A percentile compares a stretch with the other conserved stretches of the same genome.
Evolutionary conservation across 768 basidiomycete species (phyloP).

Genomic region (Kwoniella bestiolae): DNA sequence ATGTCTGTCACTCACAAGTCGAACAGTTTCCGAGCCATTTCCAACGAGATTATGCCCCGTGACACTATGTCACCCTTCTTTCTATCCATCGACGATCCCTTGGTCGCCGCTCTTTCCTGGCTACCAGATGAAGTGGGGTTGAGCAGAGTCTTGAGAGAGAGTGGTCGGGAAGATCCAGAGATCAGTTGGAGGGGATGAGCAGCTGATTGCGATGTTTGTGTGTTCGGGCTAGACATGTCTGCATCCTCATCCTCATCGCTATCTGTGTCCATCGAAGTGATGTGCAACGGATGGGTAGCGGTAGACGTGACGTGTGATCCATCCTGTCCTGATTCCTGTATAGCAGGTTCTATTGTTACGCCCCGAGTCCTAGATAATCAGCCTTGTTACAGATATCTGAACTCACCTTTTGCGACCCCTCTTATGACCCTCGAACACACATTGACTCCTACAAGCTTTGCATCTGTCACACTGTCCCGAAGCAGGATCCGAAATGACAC

Average conservation of each 20-base stretch:
- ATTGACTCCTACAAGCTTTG: conserved; percentile 16
- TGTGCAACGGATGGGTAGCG: neutral
- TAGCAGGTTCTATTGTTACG: neutral
- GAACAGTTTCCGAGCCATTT: conserved; percentile 20
- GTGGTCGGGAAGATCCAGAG: conserved; percentile 10
- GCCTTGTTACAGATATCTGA: neutral
- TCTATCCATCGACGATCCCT: no score
- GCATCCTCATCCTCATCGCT: conserved; percentile 4
- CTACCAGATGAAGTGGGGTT: conserved; percentile 1
- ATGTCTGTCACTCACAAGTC: conserved; percentile 8
- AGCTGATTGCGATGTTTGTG: neutral
- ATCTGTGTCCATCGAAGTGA: neutral
- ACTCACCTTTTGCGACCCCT: conserved; percentile 27
- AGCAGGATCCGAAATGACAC: conserved; percentile 13
- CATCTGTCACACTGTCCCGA: conserved; percentile 22
- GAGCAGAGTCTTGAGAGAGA: conserved; percentile 22
- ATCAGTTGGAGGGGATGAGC: conserved; percentile 18
- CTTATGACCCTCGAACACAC: conserved; percentile 20
- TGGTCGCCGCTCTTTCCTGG: no score
- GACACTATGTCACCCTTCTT: conserved; percentile 11
- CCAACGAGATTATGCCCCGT: conserved; percentile 11
- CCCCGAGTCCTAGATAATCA: neutral
- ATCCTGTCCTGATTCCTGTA: no score
- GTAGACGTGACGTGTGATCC: neutral
- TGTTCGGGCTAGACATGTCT: neutral